These are phyloP conservation scores for Uromyces viciae-fabae DNA, from an alignment of 1,284 basidiomycete species.

Conservation along the genomic window DNA sequence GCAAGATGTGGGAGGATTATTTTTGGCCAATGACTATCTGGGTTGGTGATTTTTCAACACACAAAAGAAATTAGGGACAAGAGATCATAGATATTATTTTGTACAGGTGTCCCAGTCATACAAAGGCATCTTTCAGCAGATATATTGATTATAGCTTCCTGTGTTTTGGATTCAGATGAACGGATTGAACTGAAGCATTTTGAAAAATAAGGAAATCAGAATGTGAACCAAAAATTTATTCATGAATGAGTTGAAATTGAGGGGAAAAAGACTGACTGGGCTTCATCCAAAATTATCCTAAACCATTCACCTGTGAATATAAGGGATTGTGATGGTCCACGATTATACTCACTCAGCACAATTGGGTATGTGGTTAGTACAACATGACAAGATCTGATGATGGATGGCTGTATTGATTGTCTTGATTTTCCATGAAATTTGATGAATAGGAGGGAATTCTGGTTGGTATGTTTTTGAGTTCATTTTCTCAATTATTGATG, in stretches of 20 bases:
- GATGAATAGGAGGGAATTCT: neutral
- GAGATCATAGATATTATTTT: constrained; percentile 97
- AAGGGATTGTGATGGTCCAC: no score
- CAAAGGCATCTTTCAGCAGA: constrained; percentile 87
- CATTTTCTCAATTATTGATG: constrained; percentile 7
- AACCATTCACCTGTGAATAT: no score
- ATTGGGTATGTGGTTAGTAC: no score
- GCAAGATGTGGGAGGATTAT: neutral
- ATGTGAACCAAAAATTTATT: no score
- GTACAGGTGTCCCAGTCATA: constrained; percentile 93
- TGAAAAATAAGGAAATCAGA: no score
- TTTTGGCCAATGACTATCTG: neutral
- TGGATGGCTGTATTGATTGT: no score
- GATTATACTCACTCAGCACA: no score
- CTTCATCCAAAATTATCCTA: constrained; percentile 92
- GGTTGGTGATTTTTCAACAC: constrained; percentile 64
- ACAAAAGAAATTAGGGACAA: constrained; percentile 95
- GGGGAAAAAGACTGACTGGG: constrained; percentile 74
- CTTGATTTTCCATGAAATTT: constrained; percentile 21
- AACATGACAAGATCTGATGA: no score
- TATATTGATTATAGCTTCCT: constrained; percentile 88
- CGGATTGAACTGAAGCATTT: no score
- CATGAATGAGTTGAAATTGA: no score
- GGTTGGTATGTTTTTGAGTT: neutral
- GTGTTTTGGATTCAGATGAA: constrained; percentile 85